Evolutionary conservation across 331 rosid genomes (phyloP).

Genomic region (Erythrophleum ivorense): DNA sequence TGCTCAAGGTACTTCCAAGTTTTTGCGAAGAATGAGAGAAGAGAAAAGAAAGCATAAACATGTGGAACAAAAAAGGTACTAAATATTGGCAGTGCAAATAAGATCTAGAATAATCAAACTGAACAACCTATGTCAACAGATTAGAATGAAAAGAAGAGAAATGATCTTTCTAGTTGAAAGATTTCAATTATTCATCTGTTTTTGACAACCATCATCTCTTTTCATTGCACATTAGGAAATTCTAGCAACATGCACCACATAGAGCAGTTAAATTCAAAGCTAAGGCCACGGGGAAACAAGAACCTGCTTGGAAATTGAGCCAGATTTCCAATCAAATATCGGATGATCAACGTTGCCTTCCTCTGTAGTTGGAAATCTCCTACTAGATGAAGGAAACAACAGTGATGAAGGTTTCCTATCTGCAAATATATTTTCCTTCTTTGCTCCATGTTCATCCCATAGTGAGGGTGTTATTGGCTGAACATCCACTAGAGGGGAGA

Average conservation of each 20-base stretch:
- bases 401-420: conserved; percentile 74
- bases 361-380: conserved; percentile 73
- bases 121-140: neutral
- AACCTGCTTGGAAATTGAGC: conserved; percentile 77
- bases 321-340: conserved; percentile 82
- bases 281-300: conserved; percentile 37
- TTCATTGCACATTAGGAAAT: neutral
- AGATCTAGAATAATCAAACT: conserved; percentile 16
- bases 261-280: conserved; percentile 33
- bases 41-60: neutral
- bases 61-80: neutral
- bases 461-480: conserved; percentile 88
- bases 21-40: neutral
- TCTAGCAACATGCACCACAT: conserved; percentile 3
- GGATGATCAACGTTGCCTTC: conserved; percentile 73
- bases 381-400: conserved; percentile 73
- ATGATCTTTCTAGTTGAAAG: neutral
- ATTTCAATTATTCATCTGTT: conserved; percentile 19
- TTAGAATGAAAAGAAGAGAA: neutral
- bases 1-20: conserved; percentile 14
- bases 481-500: conserved; percentile 99
- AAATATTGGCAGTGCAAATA: neutral
- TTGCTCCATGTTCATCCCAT: conserved; percentile 83
- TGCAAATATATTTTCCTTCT: conserved; percentile 70
- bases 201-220: conserved; percentile 1